Percentiles rank a stretch among this genome's conserved stretches.
phyloP scores from a whole-genome alignment of 495 filamentous ascomycete genomes.

The Penicillium steckii region DNA sequence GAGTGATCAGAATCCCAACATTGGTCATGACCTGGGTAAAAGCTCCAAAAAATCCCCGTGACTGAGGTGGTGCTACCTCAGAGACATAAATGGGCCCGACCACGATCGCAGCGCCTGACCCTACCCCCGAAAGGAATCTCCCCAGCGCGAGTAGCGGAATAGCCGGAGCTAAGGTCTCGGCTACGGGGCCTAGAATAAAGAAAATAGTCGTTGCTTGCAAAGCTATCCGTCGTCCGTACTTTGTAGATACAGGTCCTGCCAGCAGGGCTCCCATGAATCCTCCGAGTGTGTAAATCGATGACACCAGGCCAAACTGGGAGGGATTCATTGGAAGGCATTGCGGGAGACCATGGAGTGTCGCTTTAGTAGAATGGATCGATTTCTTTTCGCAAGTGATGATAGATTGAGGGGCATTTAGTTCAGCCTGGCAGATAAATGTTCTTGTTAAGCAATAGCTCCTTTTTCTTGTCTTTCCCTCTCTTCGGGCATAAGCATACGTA shows the following conservation, averaged over 20 bases:
- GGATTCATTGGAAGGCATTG: constrained; percentile 83
- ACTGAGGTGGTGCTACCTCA: constrained; percentile 76
- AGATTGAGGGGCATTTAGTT: constrained; percentile 90
- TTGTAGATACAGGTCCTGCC: constrained; percentile 70
- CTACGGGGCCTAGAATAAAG: constrained; percentile 71
- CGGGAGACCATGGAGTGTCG: constrained; percentile 43
- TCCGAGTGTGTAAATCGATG: constrained; percentile 88
- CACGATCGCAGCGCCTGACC: constrained; percentile 82
- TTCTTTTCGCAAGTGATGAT: constrained; percentile 79
- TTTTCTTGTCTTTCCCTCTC: too few species aligned
- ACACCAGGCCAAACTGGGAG: constrained; percentile 74
- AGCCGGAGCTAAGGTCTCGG: constrained; percentile 68
- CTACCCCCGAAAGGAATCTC: constrained; percentile 76
- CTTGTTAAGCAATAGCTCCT: constrained; percentile 3
- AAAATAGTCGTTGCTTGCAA: constrained; percentile 73
- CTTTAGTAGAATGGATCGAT: constrained; percentile 43
- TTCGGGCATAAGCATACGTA: constrained; percentile 44
- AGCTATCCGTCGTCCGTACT: constrained; percentile 67
- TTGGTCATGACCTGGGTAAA: constrained; percentile 95
- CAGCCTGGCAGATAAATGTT: constrained; percentile 57
- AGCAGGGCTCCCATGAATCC: constrained; percentile 80
- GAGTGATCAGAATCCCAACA: constrained; percentile 83
- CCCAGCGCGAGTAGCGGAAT: constrained; percentile 69
- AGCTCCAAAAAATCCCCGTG: constrained; percentile 83
- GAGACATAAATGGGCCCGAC: constrained; percentile 96